These are phyloP conservation scores for Stentor coeruleus DNA, from an alignment of 73 alveolate species.

Conservation along the genomic window DNA sequence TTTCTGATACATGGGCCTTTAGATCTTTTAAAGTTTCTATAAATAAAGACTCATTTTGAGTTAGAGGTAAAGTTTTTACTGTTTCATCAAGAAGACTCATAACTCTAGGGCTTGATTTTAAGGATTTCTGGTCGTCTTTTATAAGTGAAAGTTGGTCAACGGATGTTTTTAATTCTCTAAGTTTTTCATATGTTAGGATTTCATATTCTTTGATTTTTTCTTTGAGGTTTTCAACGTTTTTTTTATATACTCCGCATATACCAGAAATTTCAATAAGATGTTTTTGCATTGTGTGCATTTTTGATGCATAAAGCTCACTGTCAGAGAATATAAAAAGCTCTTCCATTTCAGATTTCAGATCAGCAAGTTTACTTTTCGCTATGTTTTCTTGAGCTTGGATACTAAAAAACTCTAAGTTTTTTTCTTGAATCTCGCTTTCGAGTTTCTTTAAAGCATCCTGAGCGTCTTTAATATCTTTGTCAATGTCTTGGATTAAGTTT, in stretches of 20 bases:
- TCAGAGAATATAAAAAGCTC: neutral
- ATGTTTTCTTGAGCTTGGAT: neutral
- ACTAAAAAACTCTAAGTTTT: neutral
- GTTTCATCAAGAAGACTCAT: no score
- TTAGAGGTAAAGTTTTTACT: no score
- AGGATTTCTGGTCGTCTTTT: neutral
- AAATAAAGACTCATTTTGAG: no score
- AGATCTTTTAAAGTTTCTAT: no score
- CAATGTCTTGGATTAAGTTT: neutral
- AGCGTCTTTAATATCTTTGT: neutral
- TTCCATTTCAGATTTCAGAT: neutral
- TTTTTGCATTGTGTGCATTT: neutral
- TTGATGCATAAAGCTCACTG: neutral
- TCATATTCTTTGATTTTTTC: neutral
- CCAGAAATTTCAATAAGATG: neutral
- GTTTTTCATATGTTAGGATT: neutral
- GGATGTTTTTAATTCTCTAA: neutral
- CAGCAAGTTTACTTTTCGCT: neutral
- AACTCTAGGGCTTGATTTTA: neutral
- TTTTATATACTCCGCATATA: neutral
- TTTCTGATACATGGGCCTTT: no score
- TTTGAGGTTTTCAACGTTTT: neutral
- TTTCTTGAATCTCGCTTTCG: neutral
- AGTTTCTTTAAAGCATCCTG: neutral
- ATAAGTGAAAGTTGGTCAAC: no score